Conservation (phyloP, 345 rosid species). For the Conringia planisiliqua region DNA sequence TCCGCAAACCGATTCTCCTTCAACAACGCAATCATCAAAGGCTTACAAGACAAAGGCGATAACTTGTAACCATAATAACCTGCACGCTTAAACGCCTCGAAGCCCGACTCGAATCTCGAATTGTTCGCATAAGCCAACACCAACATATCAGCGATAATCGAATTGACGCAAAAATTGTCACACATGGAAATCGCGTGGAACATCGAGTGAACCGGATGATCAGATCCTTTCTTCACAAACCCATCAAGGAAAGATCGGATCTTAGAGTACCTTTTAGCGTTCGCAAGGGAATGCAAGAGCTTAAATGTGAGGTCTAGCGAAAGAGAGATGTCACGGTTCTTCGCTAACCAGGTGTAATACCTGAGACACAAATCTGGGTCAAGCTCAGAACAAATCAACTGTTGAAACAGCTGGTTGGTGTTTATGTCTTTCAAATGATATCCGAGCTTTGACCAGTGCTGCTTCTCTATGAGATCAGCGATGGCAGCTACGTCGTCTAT, state of each 20-base stretch:
- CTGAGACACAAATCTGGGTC: slow-evolving; percentile 56
- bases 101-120: slow-evolving; percentile 41
- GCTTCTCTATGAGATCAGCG: slow-evolving; percentile 50
- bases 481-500: slow-evolving; percentile 21
- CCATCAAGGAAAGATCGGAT: slow-evolving; percentile 61
- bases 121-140: slow-evolving; percentile 54
- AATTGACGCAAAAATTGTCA: slow-evolving; percentile 49
- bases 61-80: slow-evolving; percentile 67
- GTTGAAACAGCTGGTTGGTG: slow-evolving; percentile 41
- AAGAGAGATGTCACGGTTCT: slow-evolving; percentile 39
- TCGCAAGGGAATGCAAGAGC: slow-evolving; percentile 46
- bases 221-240: slow-evolving; percentile 41
- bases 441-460: slow-evolving; percentile 60
- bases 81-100: slow-evolving; percentile 75
- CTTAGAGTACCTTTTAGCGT: slow-evolving; percentile 50
- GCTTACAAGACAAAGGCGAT: slow-evolving; percentile 67
- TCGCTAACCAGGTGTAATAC: slow-evolving; percentile 56
- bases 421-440: slow-evolving; percentile 32
- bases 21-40: slow-evolving; percentile 64
- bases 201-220: slow-evolving; percentile 45
- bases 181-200: slow-evolving; percentile 59
- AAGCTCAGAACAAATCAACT: slow-evolving; percentile 46
- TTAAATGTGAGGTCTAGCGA: slow-evolving; percentile 46
- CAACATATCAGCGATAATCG: slow-evolving; percentile 64
- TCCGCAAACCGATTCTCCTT: slow-evolving; percentile 41